A percentile compares a stretch with the other conserved stretches of the same genome.
Conservation (phyloP, 352 stramenopile genomes). For the Globisporangium radiosum region DNA sequence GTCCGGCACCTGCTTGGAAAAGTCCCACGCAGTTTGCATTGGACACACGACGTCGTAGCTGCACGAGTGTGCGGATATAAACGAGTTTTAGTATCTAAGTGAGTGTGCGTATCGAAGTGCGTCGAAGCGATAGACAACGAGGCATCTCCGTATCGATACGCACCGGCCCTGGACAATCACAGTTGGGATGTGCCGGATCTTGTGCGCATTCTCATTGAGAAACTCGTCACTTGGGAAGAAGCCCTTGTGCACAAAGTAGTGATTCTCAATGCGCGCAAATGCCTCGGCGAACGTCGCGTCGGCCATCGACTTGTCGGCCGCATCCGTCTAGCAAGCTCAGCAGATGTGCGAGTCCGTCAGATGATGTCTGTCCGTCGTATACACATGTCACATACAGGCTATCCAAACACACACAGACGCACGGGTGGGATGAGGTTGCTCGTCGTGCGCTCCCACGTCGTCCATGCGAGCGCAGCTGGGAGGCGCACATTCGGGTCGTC, state of each 20-base stretch:
- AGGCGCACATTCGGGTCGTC: slow-evolving; percentile 80
- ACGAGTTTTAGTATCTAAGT: not conserved
- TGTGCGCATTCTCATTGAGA: slow-evolving; percentile 84
- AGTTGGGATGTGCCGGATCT: slow-evolving; percentile 89
- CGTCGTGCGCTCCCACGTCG: slow-evolving; percentile 87
- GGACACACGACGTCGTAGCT: slow-evolving; percentile 89
- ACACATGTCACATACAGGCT: not conserved
- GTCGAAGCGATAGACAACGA: not conserved
- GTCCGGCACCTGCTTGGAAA: slow-evolving; percentile 74
- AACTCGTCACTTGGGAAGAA: slow-evolving; percentile 88
- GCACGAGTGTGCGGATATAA: not conserved
- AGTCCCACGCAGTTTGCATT: slow-evolving; percentile 82
- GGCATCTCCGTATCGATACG: not conserved
- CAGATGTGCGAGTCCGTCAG: not conserved
- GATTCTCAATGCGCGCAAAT: slow-evolving; percentile 91
- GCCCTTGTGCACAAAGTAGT: slow-evolving; percentile 89
- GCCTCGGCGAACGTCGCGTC: slow-evolving; percentile 82
- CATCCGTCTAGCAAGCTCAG: slow-evolving; percentile 25
- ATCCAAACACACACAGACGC: slow-evolving; percentile 9
- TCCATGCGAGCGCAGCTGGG: slow-evolving; percentile 84
- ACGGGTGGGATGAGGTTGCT: slow-evolving; percentile 76
- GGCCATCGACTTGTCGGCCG: slow-evolving; percentile 69
- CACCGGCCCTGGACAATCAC: slow-evolving; percentile 89
- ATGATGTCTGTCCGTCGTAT: not conserved
- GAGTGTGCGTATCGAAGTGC: not conserved